Evolutionary conservation across 208 protist genomes (phyloP), one percentile per base, ranked within the genome.

Genomic region (Leishmania lainsoni): DNA sequence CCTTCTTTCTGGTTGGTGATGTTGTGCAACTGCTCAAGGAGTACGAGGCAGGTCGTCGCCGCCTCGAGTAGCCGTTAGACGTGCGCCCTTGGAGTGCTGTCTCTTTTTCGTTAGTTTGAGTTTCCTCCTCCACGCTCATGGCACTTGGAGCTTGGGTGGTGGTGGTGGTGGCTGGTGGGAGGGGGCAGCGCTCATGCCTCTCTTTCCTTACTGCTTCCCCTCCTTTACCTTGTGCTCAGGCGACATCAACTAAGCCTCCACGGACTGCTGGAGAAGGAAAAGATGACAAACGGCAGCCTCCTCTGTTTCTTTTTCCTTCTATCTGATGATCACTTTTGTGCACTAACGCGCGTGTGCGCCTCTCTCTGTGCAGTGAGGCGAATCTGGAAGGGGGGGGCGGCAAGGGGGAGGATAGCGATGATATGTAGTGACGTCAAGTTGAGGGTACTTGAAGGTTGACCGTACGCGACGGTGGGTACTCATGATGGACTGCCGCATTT

Each of bases 1-100:
- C 94, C n/a, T 94, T 97, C 72, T 97, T 93, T 76, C 81, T 97
- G 29, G 82, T 97, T 16, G 89, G 87, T 9, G 91, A 97, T 71
- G 75, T 96, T 16, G 73, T 95, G 76, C 88, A 83, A 42, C 84
- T 97, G 42, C 54, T 92, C 26, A 65, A 81, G 9, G 54, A 35
- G 32, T 83, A 91, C 58, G 75, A 88, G 65, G 72, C 69, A 9
- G 79, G 79, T 20, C 70, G 39, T 26, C 79, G 78, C 51, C 82
- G 78, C 58, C n/a, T 29, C 52, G 82, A 81, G 29, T 86, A 70
- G 63, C 32, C 5, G 9, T 26, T 22, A 12, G 6, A 14, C 29
- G 1, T 17, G 35, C 66, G 0, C 14, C 26, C n/a, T 58, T 20
- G 29, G 8, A 56, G 70, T 45, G 42, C 51, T 45, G 42, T 42